Evolutionary conservation across 208 protist species (phyloP).

Genomic region (Trypanosoma boissoni): DNA sequence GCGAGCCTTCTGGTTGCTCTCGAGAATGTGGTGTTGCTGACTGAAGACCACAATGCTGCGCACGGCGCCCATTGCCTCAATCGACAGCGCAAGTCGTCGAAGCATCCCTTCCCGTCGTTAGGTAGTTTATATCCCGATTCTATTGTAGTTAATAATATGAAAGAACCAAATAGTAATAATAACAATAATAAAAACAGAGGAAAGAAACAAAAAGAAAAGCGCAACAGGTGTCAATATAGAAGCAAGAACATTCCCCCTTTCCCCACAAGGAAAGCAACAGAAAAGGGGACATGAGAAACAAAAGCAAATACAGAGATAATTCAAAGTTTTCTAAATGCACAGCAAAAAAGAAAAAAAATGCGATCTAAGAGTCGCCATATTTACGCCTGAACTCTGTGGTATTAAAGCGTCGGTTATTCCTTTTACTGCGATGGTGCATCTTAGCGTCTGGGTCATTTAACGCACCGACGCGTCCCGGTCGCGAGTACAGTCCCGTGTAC

Average conservation of each 20-base stretch:
- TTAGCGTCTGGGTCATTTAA: conserved; percentile 34
- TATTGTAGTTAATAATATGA: neutral
- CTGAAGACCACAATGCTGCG: conserved; percentile 82
- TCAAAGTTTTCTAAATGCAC: no score
- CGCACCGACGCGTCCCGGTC: conserved; percentile 42
- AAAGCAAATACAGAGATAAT: no score
- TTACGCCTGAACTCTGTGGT: conserved; percentile 33
- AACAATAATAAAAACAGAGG: conserved; percentile 20
- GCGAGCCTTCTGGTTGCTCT: conserved; percentile 84
- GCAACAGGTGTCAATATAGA: conserved; percentile 7
- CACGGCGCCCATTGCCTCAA: neutral
- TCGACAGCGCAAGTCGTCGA: conserved; percentile 35
- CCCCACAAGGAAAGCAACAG: conserved; percentile 10
- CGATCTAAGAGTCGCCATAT: conserved; percentile 37
- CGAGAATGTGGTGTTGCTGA: conserved; percentile 83
- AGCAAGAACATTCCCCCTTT: no score
- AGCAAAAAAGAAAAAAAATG: no score
- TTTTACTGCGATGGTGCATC: conserved; percentile 33
- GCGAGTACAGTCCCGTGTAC: conserved; percentile 51
- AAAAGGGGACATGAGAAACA: neutral
- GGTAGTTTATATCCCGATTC: neutral
- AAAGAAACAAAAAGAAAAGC: conserved; percentile 19
- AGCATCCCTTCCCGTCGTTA: conserved; percentile 28
- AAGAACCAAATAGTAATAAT: conserved; percentile 2
- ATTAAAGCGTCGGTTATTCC: conserved; percentile 25